Evolutionary conservation across 1,284 basidiomycete genomes (phyloP).

Genomic region (Papiliotrema terrestris): DNA sequence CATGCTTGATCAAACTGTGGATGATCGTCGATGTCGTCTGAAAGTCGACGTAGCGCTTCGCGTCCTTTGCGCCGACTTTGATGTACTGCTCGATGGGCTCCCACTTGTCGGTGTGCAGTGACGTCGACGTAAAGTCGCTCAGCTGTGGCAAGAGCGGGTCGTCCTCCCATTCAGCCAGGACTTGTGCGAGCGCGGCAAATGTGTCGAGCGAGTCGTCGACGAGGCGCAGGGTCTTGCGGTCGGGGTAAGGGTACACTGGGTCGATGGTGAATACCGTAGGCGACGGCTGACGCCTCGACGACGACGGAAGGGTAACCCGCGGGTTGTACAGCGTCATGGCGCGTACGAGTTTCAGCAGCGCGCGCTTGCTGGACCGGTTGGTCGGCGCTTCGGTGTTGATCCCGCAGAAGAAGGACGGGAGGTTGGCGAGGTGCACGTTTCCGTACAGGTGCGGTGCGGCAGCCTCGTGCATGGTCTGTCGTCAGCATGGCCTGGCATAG

Average conservation of each 20-base stretch:
- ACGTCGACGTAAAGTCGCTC: constrained; percentile 2
- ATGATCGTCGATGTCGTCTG: constrained; percentile 11
- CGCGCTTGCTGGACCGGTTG: background rate
- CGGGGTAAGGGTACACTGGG: constrained; percentile 5
- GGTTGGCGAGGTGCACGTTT: constrained; percentile 1
- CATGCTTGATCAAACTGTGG: constrained; percentile 2
- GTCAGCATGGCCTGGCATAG: background rate
- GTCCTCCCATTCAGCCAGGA: background rate
- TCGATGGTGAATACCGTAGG: constrained; percentile 7
- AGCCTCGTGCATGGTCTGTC: constrained; percentile 7
- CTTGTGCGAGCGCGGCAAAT: background rate
- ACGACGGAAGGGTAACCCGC: background rate
- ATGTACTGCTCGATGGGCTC: constrained; percentile 3
- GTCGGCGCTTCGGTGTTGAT: background rate
- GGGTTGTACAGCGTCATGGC: constrained; percentile 6
- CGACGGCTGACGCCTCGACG: constrained; percentile 1
- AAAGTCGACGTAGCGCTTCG: background rate
- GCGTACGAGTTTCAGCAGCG: background rate
- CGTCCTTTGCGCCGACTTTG: background rate
- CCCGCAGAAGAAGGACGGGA: constrained; percentile 4
- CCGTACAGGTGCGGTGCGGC: constrained; percentile 3
- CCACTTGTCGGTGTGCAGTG: constrained; percentile 4
- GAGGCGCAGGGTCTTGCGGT: constrained; percentile 4
- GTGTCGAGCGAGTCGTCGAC: constrained; percentile 1
- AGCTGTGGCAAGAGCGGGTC: constrained; percentile 1